These are phyloP conservation scores for Hypomyces perniciosus DNA, from an alignment of 2,329 filamentous ascomycete species.

Conservation along the genomic window DNA sequence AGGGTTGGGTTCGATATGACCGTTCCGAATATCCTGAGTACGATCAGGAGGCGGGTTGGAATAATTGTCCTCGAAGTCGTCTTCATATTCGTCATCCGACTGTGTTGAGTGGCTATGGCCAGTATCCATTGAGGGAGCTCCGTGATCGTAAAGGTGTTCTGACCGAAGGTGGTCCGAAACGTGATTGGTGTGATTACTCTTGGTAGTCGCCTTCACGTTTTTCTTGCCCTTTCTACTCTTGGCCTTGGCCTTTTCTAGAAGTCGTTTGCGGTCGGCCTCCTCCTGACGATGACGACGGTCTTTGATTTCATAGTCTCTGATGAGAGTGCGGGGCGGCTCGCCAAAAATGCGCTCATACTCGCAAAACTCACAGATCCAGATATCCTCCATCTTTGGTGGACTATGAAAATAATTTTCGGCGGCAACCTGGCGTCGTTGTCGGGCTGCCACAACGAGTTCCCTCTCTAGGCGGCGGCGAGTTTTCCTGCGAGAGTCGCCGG, in stretches of 20 bases:
- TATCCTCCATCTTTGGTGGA: slow-evolving; percentile 62
- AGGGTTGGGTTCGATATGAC: slow-evolving; percentile 1
- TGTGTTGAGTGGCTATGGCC: slow-evolving; percentile 32
- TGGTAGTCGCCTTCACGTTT: slow-evolving; percentile 49
- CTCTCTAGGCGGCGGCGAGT: slow-evolving; percentile 61
- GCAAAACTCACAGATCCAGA: slow-evolving; percentile 97
- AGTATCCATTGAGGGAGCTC: slow-evolving; percentile 18
- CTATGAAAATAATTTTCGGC: slow-evolving; percentile 71
- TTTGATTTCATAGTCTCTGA: slow-evolving; percentile 90
- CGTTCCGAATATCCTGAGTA: background rate
- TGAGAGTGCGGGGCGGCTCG: slow-evolving; percentile 74
- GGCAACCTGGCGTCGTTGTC: slow-evolving; percentile 70
- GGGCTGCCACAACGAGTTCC: slow-evolving; percentile 68
- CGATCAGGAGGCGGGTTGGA: slow-evolving; percentile 17
- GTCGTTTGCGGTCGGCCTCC: slow-evolving; percentile 74
- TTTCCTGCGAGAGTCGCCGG: slow-evolving; percentile 41
- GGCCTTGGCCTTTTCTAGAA: slow-evolving; percentile 89
- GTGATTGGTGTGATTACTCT: slow-evolving; percentile 22
- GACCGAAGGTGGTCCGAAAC: slow-evolving; percentile 18
- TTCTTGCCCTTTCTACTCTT: slow-evolving; percentile 90
- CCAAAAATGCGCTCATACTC: slow-evolving; percentile 97
- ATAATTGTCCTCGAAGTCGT: slow-evolving; percentile 26
- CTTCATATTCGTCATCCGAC: slow-evolving; percentile 34
- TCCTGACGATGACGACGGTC: slow-evolving; percentile 79
- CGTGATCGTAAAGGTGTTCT: slow-evolving; percentile 19